These are phyloP conservation scores for Fomitopsis serialis DNA, from an alignment of 768 basidiomycete genomes.

Conservation along the genomic window DNA sequence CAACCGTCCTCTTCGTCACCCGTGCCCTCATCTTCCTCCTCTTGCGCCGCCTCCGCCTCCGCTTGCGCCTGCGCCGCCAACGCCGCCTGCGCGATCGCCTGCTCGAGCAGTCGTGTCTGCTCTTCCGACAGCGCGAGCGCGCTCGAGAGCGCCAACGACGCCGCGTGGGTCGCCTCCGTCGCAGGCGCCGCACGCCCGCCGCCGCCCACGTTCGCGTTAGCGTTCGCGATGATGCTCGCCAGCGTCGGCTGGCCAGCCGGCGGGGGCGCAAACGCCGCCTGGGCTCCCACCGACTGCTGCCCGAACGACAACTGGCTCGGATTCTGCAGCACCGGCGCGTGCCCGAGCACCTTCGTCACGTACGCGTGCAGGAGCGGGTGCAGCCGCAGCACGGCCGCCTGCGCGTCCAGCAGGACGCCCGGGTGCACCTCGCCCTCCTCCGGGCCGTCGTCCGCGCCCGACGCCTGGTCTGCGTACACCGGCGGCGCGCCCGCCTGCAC, in stretches of 20 bases:
- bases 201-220: no score
- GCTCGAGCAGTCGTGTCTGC: slow-evolving; percentile 62
- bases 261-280: no score
- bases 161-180: no score
- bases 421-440: slow-evolving; percentile 63
- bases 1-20: slow-evolving; percentile 40
- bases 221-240: background rate
- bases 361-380: slow-evolving; percentile 52
- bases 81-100: slow-evolving; percentile 71
- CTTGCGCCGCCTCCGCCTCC: slow-evolving; percentile 70
- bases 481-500: slow-evolving; percentile 1
- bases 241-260: slow-evolving; percentile 8
- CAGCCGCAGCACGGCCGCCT: slow-evolving; percentile 47
- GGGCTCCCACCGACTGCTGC: slow-evolving; percentile 29
- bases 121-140: slow-evolving; percentile 66
- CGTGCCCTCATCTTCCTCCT: slow-evolving; percentile 57
- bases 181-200: no score
- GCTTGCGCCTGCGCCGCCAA: slow-evolving; percentile 74
- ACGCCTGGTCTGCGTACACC: background rate
- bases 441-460: slow-evolving; percentile 2
- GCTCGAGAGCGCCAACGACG: slow-evolving; percentile 17
- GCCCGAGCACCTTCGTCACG: slow-evolving; percentile 51
- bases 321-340: slow-evolving; percentile 8
- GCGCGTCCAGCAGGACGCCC: slow-evolving; percentile 42
- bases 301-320: slow-evolving; percentile 16